Percentiles rank a stretch among this genome's conserved stretches.
phyloP scores from a whole-genome alignment of 2,329 filamentous ascomycete genomes.

The Xylariaceae sp. region DNA sequence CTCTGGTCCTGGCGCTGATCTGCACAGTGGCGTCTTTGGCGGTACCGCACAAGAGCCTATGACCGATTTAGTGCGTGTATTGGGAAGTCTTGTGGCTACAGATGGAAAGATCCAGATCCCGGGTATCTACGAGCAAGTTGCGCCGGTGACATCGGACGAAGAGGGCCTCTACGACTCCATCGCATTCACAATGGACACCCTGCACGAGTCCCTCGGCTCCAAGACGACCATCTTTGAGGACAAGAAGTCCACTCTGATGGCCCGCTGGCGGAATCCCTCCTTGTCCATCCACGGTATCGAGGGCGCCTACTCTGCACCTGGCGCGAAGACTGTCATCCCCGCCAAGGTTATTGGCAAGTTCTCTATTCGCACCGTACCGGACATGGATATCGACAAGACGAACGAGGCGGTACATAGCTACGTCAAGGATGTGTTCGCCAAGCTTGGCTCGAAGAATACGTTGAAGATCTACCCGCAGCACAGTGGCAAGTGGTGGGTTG shows the following conservation, averaged over 20 bases:
- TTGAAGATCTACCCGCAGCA: constrained; percentile 79
- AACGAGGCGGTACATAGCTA: constrained; percentile 81
- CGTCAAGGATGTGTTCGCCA: constrained; percentile 78
- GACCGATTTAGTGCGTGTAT: constrained; percentile 84
- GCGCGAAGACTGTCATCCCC: constrained; percentile 97
- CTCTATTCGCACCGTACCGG: constrained; percentile 92
- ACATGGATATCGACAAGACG: constrained; percentile 92
- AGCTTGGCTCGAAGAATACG: constrained; percentile 88
- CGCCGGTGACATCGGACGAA: constrained; percentile 81
- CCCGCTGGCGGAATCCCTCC: constrained; percentile 90
- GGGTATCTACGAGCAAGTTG: constrained; percentile 92
- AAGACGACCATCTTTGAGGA: constrained; percentile 81
- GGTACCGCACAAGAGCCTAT: constrained; percentile 97
- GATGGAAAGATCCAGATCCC: constrained; percentile 90
- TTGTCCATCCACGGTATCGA: constrained; percentile 93
- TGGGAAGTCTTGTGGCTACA: constrained; percentile 81
- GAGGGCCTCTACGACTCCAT: constrained; percentile 84
- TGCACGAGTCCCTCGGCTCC: constrained; percentile 87
- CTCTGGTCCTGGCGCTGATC: constrained; percentile 84
- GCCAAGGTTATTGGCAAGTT: constrained; percentile 98
- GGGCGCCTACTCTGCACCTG: constrained; percentile 87
- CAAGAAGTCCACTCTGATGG: constrained; percentile 93
- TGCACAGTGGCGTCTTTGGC: constrained; percentile 96
- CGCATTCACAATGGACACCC: constrained; percentile 91
- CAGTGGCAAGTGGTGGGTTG: constrained; percentile 97